Conservation (phyloP, 768 basidiomycete species). For the Tubosaeta sp. region DNA sequence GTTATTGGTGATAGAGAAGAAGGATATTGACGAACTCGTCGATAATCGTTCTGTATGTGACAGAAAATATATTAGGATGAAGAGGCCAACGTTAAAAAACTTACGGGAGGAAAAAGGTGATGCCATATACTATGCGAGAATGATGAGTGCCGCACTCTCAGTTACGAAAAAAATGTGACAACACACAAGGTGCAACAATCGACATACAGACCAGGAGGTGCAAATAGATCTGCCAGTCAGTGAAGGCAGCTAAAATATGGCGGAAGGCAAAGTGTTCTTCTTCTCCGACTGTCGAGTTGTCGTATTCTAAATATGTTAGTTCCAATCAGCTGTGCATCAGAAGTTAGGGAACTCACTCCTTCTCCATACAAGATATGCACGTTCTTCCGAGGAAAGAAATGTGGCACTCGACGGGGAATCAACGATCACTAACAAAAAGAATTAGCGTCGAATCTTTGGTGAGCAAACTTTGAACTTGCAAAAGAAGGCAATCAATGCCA, state of each 20-base stretch:
- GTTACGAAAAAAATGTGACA: constrained; percentile 10
- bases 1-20: background rate
- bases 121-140: constrained; percentile 52
- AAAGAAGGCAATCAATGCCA: constrained; percentile 50
- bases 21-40: constrained; percentile 31
- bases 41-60: constrained; percentile 51
- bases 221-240: constrained; percentile 57
- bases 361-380: constrained; percentile 14
- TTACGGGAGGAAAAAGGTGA: constrained; percentile 67
- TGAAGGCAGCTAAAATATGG: constrained; percentile 49
- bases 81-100: constrained; percentile 21
- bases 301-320: constrained; percentile 45
- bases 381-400: constrained; percentile 16
- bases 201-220: constrained; percentile 36
- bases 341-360: constrained; percentile 10
- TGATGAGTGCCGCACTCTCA: background rate
- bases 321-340: constrained; percentile 38
- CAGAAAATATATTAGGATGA: background rate
- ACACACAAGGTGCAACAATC: constrained; percentile 20
- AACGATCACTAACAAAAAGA: constrained; percentile 44
- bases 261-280: constrained; percentile 55
- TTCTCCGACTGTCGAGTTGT: constrained; percentile 18
- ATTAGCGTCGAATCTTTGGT: background rate
- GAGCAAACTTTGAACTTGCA: constrained; percentile 28
- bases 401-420: constrained; percentile 37